phyloP scores from a whole-genome alignment of 345 rosid genomes.

The Lepidium africanum region DNA sequence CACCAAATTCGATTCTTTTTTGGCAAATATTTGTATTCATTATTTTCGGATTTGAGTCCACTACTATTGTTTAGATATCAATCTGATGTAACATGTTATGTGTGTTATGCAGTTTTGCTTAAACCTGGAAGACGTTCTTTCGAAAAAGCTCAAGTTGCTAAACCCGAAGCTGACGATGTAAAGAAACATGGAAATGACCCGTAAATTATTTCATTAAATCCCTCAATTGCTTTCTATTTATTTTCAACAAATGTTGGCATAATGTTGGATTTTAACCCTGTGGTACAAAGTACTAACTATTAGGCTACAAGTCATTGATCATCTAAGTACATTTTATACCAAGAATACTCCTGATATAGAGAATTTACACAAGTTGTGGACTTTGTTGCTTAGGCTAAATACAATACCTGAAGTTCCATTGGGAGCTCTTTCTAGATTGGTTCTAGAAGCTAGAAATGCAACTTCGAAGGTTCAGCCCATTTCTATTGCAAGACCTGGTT shows the following conservation, averaged over 20 bases:
- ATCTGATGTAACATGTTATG: neutral
- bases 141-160: constrained; percentile 12
- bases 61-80: neutral
- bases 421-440: constrained; percentile 16
- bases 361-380: neutral
- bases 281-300: no score
- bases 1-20: neutral
- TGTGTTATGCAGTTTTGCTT: constrained; percentile 1
- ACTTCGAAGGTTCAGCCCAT: constrained; percentile 11
- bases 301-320: no score
- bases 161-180: constrained; percentile 6
- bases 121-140: constrained; percentile 9
- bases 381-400: constrained; percentile 16
- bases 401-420: constrained; percentile 15
- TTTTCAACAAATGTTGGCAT: no score
- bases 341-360: neutral
- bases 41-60: neutral
- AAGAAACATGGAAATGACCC: constrained; percentile 5
- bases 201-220: constrained; percentile 5
- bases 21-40: neutral
- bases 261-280: no score
- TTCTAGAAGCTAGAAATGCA: constrained; percentile 27
- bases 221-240: neutral
- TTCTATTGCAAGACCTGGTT: neutral
- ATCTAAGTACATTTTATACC: neutral